These are phyloP conservation scores for Coemansia sp. DNA, from an alignment of 192 early-diverging fungal genomes.

Conservation along the genomic window DNA sequence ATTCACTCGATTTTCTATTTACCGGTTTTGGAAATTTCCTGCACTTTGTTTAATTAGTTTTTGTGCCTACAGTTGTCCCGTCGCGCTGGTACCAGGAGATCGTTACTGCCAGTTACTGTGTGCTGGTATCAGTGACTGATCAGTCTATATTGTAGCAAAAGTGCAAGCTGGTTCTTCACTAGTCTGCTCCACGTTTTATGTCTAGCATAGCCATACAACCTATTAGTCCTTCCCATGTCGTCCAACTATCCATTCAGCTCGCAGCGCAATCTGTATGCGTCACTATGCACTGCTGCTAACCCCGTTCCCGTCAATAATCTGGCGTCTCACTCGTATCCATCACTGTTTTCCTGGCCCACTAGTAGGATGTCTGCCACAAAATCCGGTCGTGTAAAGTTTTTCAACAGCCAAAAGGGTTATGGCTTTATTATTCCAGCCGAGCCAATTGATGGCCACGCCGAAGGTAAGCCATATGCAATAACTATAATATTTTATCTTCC, in stretches of 20 bases:
- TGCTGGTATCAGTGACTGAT: not conserved
- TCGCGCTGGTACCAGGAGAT: not conserved
- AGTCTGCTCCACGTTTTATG: not conserved
- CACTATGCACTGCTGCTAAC: slow-evolving; percentile 10
- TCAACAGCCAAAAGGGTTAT: slow-evolving; percentile 83
- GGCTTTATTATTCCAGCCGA: slow-evolving; percentile 82
- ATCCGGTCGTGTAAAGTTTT: slow-evolving; percentile 73
- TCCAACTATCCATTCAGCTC: slow-evolving; percentile 9
- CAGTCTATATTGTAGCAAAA: not conserved
- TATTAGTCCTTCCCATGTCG: slow-evolving; percentile 4
- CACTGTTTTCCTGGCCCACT: slow-evolving; percentile 8
- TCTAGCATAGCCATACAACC: not conserved
- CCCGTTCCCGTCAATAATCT: not conserved
- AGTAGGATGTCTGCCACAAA: slow-evolving; percentile 29
- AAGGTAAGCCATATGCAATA: slow-evolving; percentile 57
- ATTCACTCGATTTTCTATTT: not conserved
- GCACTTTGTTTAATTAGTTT: not conserved
- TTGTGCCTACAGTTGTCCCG: not conserved
- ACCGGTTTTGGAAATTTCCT: not conserved
- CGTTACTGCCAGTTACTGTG: slow-evolving; percentile 3
- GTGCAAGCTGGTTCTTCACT: not conserved
- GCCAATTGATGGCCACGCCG: slow-evolving; percentile 60
- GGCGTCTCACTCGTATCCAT: slow-evolving; percentile 1
- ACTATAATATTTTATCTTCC: not conserved
- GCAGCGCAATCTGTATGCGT: slow-evolving; percentile 9